A percentile compares a stretch with the other conserved stretches of the same genome.
phyloP scores from a whole-genome alignment of 129 eudicot species.

The sunflower (Helianthus annuus) region HanXRQr2.0-SUNRISE NC_035437.2:126577154-126577653 shows the following conservation, averaged over 20 bases:
- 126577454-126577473: slow-evolving; percentile 50
- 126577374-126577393: slow-evolving; percentile 73
- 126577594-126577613: slow-evolving; percentile 84
- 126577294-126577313: slow-evolving; percentile 79
- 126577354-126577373: slow-evolving; percentile 82
- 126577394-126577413: slow-evolving; percentile 91
- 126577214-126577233: background rate
- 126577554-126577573: slow-evolving; percentile 42
- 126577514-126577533: slow-evolving; percentile 91
- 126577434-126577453: slow-evolving; percentile 59
- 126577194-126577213: slow-evolving; percentile 5
- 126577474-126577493: slow-evolving; percentile 78
- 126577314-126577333: slow-evolving; percentile 96
- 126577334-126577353: slow-evolving; percentile 82
- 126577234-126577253: background rate
- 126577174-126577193: background rate
- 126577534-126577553: slow-evolving; percentile 47
- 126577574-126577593: slow-evolving; percentile 68
- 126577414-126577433: slow-evolving; percentile 67
- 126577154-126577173: too few species aligned
- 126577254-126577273: slow-evolving; percentile 10
- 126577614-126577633: slow-evolving; percentile 71
- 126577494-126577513: slow-evolving; percentile 97
- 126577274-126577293: slow-evolving; percentile 95
- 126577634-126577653: slow-evolving; percentile 87